Percentiles rank a stretch among this genome's conserved stretches.
Evolutionary conservation across 345 rosid species (phyloP).

Genomic region (Moringa oleifera): DNA sequence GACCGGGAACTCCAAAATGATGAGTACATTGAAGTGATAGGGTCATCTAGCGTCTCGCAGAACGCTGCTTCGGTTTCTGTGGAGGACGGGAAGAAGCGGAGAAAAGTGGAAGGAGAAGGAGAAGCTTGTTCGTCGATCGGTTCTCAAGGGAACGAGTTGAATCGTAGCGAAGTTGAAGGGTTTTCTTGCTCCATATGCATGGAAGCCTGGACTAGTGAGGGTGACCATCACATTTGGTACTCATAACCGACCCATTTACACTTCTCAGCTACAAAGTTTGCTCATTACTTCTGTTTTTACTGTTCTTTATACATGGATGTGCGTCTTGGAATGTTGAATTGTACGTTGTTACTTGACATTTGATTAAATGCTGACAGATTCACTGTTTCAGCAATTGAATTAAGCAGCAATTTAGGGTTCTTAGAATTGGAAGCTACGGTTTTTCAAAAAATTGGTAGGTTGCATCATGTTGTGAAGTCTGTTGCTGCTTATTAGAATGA

Average conservation of each 20-base stretch:
- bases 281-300: no score
- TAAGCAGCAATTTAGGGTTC: no score
- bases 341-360: not conserved
- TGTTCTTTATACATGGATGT: no score
- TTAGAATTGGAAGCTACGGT: no score
- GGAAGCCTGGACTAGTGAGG: slow-evolving; percentile 68
- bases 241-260: not conserved
- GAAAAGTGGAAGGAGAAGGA: slow-evolving; percentile 17
- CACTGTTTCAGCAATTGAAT: no score
- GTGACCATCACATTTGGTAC: slow-evolving; percentile 78
- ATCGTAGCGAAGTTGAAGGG: slow-evolving; percentile 51
- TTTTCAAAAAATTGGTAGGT: no score
- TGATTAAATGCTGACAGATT: not conserved
- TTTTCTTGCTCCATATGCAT: slow-evolving; percentile 71
- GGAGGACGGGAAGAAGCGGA: slow-evolving; percentile 26
- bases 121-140: slow-evolving; percentile 26
- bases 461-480: no score
- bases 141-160: slow-evolving; percentile 47
- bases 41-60: slow-evolving; percentile 28
- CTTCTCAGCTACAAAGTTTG: not conserved
- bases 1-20: slow-evolving; percentile 18
- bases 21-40: slow-evolving; percentile 21
- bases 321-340: no score
- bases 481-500: no score
- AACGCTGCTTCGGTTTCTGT: not conserved